phyloP scores from a whole-genome alignment of 305 asterid species.

The Fraxinus dipetala region DNA sequence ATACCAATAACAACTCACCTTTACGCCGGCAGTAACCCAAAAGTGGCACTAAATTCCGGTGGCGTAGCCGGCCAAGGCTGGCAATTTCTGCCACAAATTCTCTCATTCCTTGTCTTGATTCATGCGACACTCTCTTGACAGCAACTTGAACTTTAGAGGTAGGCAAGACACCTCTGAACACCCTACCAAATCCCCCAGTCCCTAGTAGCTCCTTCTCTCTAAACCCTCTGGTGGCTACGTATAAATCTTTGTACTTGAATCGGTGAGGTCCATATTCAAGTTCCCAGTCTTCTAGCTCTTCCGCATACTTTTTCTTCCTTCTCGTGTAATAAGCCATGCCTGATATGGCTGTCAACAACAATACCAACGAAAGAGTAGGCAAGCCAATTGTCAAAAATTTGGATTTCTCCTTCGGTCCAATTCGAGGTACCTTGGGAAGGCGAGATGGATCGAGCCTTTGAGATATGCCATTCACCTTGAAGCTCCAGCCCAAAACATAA shows the following conservation, averaged over 20 bases:
- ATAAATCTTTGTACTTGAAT: conserved; percentile 53
- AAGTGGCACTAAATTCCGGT: not conserved
- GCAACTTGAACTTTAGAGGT: conserved; percentile 38
- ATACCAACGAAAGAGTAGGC: conserved; percentile 22
- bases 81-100: not conserved
- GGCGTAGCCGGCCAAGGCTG: not conserved
- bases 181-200: conserved; percentile 61
- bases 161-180: conserved; percentile 51
- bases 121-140: conserved; percentile 24
- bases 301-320: conserved; percentile 40
- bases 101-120: not conserved
- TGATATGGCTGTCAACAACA: not conserved
- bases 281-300: conserved; percentile 53
- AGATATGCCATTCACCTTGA: conserved; percentile 28
- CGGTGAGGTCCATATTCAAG: conserved; percentile 46
- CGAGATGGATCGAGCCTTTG: conserved; percentile 1
- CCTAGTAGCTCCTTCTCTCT: conserved; percentile 50
- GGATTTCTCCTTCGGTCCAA: conserved; percentile 23
- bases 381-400: conserved; percentile 28
- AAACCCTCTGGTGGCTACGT: conserved; percentile 58
- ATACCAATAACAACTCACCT: not conserved
- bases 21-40: not conserved
- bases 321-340: conserved; percentile 29
- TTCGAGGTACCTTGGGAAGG: conserved; percentile 33
- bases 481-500: conserved; percentile 36